Percentiles rank a stretch among this genome's conserved stretches.
Evolutionary conservation across 2,329 filamentous ascomycete genomes (phyloP).

Genomic region (Alternaria arborescens): DNA sequence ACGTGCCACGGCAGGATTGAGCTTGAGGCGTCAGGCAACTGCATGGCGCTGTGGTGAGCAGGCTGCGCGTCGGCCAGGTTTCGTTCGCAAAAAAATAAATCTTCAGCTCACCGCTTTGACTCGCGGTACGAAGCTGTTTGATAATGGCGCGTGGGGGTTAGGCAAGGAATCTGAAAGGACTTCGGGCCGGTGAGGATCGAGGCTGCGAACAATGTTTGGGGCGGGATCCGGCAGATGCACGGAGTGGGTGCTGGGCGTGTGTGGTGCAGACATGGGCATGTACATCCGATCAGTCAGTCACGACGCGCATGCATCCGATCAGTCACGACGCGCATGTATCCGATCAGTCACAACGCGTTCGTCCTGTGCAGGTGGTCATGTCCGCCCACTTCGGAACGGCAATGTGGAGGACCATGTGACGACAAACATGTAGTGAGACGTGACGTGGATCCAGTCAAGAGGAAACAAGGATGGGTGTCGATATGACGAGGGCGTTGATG

Average conservation of each 20-base stretch:
- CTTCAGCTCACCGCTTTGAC: slow-evolving; percentile 14
- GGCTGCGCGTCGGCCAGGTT: neutral
- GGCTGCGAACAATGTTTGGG: slow-evolving; percentile 14
- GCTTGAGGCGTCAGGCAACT: neutral
- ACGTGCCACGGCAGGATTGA: slow-evolving; percentile 1
- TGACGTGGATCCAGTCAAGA: slow-evolving; percentile 26
- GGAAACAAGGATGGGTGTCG: slow-evolving; percentile 10
- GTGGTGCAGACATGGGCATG: too few relatives aligned
- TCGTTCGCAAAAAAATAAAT: neutral
- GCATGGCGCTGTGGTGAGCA: neutral
- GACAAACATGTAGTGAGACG: slow-evolving; percentile 12
- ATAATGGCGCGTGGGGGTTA: slow-evolving; percentile 52
- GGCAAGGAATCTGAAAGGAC: slow-evolving; percentile 15
- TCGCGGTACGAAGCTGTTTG: slow-evolving; percentile 28
- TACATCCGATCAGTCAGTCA: too few relatives aligned
- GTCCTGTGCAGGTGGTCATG: slow-evolving; percentile 5
- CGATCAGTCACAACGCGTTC: neutral
- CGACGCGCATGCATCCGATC: neutral
- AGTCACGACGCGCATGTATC: neutral
- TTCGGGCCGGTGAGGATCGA: slow-evolving; percentile 25
- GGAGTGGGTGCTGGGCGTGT: neutral
- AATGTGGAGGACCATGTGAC: slow-evolving; percentile 9
- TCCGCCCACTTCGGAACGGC: slow-evolving; percentile 1
- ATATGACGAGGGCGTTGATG: slow-evolving; percentile 5
- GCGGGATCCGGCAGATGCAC: slow-evolving; percentile 10